A percentile compares a stretch with the other conserved stretches of the same genome.
Evolutionary conservation across 441 rosid species (phyloP).

Genomic region (Pelargonium exstipulatum): DNA sequence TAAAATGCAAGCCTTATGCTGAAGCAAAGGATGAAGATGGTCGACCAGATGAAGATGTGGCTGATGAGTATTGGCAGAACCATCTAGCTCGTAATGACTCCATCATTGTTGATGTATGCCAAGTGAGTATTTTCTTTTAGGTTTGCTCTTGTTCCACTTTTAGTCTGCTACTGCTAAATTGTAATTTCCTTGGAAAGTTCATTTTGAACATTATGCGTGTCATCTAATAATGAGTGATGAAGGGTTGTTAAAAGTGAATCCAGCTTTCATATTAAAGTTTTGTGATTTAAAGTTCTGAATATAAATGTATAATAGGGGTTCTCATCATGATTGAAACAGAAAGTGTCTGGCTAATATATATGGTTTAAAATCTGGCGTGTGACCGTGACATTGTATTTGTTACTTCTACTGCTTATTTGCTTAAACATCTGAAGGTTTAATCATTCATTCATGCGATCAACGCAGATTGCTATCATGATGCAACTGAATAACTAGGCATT

Average conservation of each 20-base stretch:
- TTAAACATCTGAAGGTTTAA: neutral
- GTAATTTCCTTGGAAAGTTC: constrained; percentile 13
- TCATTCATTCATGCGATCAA: neutral
- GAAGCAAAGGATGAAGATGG: constrained; percentile 71
- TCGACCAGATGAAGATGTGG: constrained; percentile 58
- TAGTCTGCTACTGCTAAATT: constrained; percentile 21
- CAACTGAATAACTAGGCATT: neutral
- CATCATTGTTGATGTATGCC: constrained; percentile 62
- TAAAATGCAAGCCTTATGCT: constrained; percentile 61
- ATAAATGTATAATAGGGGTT: neutral
- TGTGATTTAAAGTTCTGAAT: neutral
- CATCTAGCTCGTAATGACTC: constrained; percentile 71
- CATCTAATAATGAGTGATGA: neutral
- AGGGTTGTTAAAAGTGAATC: neutral
- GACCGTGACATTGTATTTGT: neutral
- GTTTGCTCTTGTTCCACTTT: constrained; percentile 21
- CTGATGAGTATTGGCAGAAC: constrained; percentile 68
- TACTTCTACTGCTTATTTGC: neutral
- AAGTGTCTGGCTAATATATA: neutral
- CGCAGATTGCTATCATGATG: neutral
- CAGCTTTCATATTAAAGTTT: neutral
- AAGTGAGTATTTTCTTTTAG: constrained; percentile 40
- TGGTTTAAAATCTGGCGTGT: neutral
- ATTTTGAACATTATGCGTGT: neutral
- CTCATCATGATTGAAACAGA: neutral